phyloP scores from a whole-genome alignment of 139 green algal genomes.

The Protoeuglena noctilucae region DNA sequence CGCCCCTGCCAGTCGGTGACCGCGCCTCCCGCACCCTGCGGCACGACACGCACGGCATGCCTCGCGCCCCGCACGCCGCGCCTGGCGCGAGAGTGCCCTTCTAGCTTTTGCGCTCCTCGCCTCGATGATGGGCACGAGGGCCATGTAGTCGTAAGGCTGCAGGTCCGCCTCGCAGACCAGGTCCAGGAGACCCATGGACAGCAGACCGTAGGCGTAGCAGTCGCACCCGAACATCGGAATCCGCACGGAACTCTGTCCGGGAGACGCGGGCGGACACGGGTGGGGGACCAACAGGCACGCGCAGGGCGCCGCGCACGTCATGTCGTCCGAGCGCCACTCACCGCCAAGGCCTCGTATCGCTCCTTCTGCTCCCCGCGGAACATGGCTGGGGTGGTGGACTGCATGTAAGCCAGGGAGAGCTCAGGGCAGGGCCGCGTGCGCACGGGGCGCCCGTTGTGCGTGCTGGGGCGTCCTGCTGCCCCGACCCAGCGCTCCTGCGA shows the following conservation, averaged over 20 bases:
- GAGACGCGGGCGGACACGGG: too few relatives aligned
- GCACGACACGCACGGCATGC: too few relatives aligned
- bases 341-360: background rate
- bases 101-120: too few relatives aligned
- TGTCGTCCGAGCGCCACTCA: too few relatives aligned
- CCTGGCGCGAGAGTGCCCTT: too few relatives aligned
- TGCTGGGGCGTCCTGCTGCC: conserved; percentile 48
- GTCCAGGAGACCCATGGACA: conserved; percentile 69
- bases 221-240: conserved; percentile 90
- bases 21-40: conserved; percentile 72
- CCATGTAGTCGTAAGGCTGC: conserved; percentile 96
- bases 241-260: too few relatives aligned
- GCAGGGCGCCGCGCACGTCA: background rate
- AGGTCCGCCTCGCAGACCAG: conserved; percentile 86
- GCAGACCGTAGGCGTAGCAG: conserved; percentile 96
- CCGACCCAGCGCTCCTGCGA: conserved; percentile 80
- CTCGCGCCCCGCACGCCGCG: too few relatives aligned
- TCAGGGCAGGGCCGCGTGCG: conserved; percentile 15
- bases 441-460: conserved; percentile 48
- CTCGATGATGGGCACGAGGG: conserved; percentile 85
- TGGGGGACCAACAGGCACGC: background rate
- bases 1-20: conserved; percentile 84
- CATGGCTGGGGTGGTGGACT: conserved; percentile 86
- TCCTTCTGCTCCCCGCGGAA: conserved; percentile 35
- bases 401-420: conserved; percentile 43